Percentiles rank a stretch among this genome's conserved stretches.
These are phyloP conservation scores for Aureobasidium uvarum DNA, from an alignment of 2,329 filamentous ascomycete genomes.

Conservation along the genomic window DNA sequence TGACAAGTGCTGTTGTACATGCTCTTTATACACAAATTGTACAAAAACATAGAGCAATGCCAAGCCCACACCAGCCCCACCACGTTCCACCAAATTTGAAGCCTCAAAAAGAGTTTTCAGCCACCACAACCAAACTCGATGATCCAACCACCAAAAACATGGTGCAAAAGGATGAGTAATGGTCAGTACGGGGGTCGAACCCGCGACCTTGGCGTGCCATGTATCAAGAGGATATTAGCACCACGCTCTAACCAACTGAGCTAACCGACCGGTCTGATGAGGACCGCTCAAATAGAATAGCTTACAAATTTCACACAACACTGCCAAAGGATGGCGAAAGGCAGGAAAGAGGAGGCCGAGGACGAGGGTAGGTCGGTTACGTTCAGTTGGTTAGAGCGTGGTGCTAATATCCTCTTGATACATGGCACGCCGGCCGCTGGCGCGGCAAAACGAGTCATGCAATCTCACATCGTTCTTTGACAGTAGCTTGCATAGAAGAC, in stretches of 20 bases:
- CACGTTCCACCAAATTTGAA: neutral
- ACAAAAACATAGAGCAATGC: neutral
- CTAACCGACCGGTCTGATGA: conserved; percentile 18
- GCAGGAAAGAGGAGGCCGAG: neutral
- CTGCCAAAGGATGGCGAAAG: too few species aligned
- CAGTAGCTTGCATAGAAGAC: neutral
- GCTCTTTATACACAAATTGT: too few species aligned
- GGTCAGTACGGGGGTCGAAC: conserved; percentile 28
- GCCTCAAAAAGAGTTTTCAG: neutral
- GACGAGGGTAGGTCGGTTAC: neutral
- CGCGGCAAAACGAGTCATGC: neutral
- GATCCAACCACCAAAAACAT: too few species aligned
- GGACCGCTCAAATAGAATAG: too few species aligned
- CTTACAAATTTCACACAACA: too few species aligned
- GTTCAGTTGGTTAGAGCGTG: conserved; percentile 33
- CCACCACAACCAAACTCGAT: neutral
- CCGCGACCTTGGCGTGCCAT: conserved; percentile 32
- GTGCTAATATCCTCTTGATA: conserved; percentile 29
- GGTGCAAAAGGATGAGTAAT: neutral
- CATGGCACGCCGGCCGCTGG: conserved; percentile 24
- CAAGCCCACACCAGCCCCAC: neutral
- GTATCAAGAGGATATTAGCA: conserved; percentile 29
- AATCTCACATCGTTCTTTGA: neutral
- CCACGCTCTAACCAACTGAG: conserved; percentile 34
- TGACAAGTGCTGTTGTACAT: neutral